Evolutionary conservation across 2,329 filamentous ascomycete species (phyloP).

Genomic region (Epicoccum sorghinum): DNA sequence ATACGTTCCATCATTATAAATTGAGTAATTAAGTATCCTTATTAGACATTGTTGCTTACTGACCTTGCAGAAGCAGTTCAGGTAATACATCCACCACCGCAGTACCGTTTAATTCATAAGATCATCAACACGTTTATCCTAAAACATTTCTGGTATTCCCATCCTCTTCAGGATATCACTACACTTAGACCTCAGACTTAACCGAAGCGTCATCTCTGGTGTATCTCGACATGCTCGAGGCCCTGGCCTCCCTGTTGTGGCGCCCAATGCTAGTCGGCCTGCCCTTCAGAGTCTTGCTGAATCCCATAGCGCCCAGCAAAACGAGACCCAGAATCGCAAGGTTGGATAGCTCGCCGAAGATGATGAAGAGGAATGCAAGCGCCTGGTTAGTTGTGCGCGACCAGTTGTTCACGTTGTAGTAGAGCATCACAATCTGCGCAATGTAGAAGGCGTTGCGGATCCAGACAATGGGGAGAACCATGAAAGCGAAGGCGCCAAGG

Average conservation of each 20-base stretch:
- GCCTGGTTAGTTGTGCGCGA: conserved; percentile 27
- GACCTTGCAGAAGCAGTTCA: too few species aligned
- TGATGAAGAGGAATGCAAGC: conserved; percentile 28
- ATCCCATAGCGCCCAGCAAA: conserved; percentile 20
- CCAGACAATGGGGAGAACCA: conserved; percentile 22
- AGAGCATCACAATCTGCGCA: conserved; percentile 22
- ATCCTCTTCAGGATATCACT: too few species aligned
- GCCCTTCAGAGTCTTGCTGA: conserved; percentile 16
- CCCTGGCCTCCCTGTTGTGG: conserved; percentile 11
- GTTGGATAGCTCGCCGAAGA: conserved; percentile 24
- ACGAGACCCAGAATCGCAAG: conserved; percentile 20
- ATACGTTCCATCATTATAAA: too few species aligned
- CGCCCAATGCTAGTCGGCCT: conserved; percentile 2
- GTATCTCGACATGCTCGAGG: conserved; percentile 10
- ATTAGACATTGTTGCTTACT: too few species aligned
- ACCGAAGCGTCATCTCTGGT: conserved; percentile 7
- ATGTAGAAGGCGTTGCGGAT: conserved; percentile 26
- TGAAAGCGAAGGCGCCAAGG: conserved; percentile 20
- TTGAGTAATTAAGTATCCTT: too few species aligned
- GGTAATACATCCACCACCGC: too few species aligned
- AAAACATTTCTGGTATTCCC: too few species aligned
- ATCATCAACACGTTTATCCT: too few species aligned
- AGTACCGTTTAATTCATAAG: too few species aligned
- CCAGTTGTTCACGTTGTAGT: conserved; percentile 19
- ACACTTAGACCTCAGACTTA: conserved; percentile 1